These are phyloP conservation scores for Quercus alba DNA, from an alignment of 306 rosid species.

Conservation along the genomic window DNA sequence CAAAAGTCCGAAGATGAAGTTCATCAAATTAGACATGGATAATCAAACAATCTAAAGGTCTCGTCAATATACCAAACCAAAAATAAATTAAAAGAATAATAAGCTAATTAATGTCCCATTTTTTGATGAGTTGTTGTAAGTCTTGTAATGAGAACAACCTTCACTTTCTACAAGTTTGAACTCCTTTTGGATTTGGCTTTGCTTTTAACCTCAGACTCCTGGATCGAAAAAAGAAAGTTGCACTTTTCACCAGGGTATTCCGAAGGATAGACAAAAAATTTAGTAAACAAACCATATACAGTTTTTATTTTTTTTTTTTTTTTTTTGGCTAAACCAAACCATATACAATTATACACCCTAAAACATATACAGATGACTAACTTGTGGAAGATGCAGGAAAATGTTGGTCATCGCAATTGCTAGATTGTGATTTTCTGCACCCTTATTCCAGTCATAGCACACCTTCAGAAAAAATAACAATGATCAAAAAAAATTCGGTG, in stretches of 20 bases:
- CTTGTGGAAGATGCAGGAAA: slow-evolving; percentile 75
- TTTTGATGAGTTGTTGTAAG: not conserved
- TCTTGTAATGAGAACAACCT: not conserved
- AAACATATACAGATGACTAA: slow-evolving; percentile 10
- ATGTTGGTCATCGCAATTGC: slow-evolving; percentile 63
- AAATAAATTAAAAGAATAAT: not conserved
- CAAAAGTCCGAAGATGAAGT: no score
- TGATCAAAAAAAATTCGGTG: not conserved
- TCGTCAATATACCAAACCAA: no score
- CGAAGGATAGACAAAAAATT: slow-evolving; percentile 1
- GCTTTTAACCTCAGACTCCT: slow-evolving; percentile 45
- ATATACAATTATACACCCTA: not conserved
- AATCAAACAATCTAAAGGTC: not conserved
- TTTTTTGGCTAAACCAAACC: no score
- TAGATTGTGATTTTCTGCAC: slow-evolving; percentile 88
- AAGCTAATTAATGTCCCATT: not conserved
- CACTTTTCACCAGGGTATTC: not conserved
- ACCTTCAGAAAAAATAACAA: slow-evolving; percentile 33
- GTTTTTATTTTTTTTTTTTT: no score
- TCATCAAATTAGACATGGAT: not conserved
- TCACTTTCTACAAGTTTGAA: slow-evolving; percentile 34
- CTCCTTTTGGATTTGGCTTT: slow-evolving; percentile 23
- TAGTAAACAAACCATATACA: not conserved
- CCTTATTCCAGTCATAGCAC: slow-evolving; percentile 89
- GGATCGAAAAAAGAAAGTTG: slow-evolving; percentile 15